Evolutionary conservation across 352 stramenopile genomes (phyloP).

Genomic region (Phytophthora brassicae): DNA sequence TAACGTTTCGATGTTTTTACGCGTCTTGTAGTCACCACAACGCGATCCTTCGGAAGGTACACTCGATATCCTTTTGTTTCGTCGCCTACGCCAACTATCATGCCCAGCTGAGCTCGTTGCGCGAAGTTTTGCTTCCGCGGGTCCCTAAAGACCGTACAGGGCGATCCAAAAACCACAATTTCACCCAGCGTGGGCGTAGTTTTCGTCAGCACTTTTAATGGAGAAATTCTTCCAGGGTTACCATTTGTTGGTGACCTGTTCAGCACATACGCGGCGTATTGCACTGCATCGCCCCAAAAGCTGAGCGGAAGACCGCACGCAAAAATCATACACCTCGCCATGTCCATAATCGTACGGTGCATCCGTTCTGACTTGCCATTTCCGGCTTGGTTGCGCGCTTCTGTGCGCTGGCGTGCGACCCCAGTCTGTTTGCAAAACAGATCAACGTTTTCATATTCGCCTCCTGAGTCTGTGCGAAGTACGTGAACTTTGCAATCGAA

Average conservation of each 20-base stretch:
- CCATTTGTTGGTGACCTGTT: no score
- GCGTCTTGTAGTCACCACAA: neutral
- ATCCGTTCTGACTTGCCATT: neutral
- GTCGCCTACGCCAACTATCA: neutral
- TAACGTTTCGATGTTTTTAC: neutral
- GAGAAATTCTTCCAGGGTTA: neutral
- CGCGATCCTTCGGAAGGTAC: neutral
- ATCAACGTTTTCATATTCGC: neutral
- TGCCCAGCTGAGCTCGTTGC: neutral
- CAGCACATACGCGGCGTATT: no score
- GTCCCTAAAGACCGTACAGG: neutral
- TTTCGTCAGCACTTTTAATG: neutral
- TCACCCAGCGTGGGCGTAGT: neutral
- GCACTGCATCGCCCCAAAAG: no score
- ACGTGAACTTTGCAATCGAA: no score
- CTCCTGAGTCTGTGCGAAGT: no score
- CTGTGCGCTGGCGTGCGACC: neutral
- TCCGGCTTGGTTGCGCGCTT: neutral
- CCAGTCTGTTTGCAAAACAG: neutral
- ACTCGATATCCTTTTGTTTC: neutral
- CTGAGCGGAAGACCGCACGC: no score
- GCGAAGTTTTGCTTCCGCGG: neutral
- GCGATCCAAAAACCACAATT: neutral
- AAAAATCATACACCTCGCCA: no score
- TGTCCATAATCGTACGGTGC: neutral